phyloP scores from a whole-genome alignment of 192 early-diverging fungal species.

The Coemansia sp. region DNA sequence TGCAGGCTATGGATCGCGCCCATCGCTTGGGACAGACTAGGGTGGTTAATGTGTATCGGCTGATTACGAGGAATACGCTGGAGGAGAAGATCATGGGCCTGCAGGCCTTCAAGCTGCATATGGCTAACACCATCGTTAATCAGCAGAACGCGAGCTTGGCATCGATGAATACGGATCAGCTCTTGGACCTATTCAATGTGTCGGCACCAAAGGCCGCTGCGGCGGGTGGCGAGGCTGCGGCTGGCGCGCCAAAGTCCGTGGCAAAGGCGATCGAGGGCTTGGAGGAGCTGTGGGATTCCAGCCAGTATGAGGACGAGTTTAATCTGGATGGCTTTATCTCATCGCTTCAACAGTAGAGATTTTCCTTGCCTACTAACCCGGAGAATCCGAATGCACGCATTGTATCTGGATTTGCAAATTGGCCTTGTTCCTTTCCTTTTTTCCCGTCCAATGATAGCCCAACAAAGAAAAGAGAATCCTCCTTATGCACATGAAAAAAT shows the following conservation, averaged over 20 bases:
- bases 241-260: slow-evolving; percentile 29
- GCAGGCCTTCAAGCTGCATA: slow-evolving; percentile 98
- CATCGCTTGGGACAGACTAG: slow-evolving; percentile 97
- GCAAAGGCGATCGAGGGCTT: slow-evolving; percentile 60
- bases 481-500: no score
- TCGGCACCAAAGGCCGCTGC: slow-evolving; percentile 46
- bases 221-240: slow-evolving; percentile 1
- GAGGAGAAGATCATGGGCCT: slow-evolving; percentile 99
- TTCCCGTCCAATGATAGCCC: no score
- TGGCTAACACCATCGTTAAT: slow-evolving; percentile 93
- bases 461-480: no score
- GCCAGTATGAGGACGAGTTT: slow-evolving; percentile 82
- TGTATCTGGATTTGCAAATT: no score
- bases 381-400: no score
- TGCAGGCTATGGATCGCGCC: slow-evolving; percentile 99
- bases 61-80: slow-evolving; percentile 94
- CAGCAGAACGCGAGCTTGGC: slow-evolving; percentile 92
- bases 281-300: slow-evolving; percentile 89
- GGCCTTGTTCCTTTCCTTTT: no score
- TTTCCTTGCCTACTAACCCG: neutral
- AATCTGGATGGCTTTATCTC: slow-evolving; percentile 77
- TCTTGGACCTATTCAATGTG: slow-evolving; percentile 90
- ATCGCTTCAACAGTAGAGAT: slow-evolving; percentile 44
- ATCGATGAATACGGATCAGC: slow-evolving; percentile 95
- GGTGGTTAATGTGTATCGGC: slow-evolving; percentile 96